Conservation (phyloP, 371 early-diverging fungal genomes). For the Mortierella sp. region DNA sequence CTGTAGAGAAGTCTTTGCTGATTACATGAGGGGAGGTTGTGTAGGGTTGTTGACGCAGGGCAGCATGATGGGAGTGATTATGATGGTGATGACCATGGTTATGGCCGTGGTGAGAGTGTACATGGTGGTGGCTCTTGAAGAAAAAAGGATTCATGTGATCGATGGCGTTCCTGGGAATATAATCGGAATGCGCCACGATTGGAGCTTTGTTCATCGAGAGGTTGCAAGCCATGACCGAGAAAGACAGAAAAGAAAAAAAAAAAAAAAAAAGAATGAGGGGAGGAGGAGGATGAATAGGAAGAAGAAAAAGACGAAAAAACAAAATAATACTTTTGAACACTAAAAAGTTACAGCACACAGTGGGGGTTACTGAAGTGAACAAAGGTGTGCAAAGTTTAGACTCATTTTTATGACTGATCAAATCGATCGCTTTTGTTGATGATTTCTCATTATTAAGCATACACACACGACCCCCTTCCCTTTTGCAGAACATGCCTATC, state of each 20-base stretch:
- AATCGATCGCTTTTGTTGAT: no score
- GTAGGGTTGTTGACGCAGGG: constrained; percentile 10
- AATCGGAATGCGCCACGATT: background rate
- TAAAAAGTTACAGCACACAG: no score
- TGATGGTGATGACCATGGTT: background rate
- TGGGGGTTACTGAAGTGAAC: no score
- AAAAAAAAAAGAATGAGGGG: background rate
- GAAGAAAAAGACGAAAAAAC: background rate
- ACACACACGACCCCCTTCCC: no score
- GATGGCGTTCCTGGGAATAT: constrained; percentile 33
- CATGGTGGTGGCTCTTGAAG: constrained; percentile 26
- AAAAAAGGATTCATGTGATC: constrained; percentile 35
- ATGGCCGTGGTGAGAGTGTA: constrained; percentile 3
- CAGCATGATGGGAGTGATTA: constrained; percentile 2
- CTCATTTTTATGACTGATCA: no score
- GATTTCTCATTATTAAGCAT: no score
- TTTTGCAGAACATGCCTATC: no score
- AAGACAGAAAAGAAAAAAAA: background rate
- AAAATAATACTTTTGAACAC: no score
- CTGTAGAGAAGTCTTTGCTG: background rate
- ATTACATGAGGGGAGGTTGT: background rate
- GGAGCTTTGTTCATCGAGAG: constrained; percentile 16
- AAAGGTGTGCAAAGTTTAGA: no score
- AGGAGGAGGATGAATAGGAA: background rate
- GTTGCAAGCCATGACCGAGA: constrained; percentile 10